Conservation (phyloP, 23 red algal species). For the Gracilaria gracilis region DNA sequence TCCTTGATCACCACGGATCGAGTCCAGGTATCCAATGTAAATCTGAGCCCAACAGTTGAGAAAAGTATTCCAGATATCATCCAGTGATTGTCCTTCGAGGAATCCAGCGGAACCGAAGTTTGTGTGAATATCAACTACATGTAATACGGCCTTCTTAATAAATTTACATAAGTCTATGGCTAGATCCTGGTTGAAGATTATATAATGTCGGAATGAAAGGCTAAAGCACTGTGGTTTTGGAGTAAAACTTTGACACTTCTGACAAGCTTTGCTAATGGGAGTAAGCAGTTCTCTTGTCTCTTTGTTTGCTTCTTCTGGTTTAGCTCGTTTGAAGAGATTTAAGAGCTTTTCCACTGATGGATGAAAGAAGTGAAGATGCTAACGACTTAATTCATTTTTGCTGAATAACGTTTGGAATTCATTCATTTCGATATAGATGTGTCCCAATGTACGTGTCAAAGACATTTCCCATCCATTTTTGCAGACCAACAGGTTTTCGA, state of each 20-base stretch:
- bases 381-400: background rate
- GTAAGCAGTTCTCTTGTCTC: background rate
- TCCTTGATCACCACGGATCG: slow-evolving; percentile 23
- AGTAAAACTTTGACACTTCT: slow-evolving; percentile 21
- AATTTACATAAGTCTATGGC: slow-evolving; percentile 14
- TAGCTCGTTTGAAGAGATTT: slow-evolving; percentile 14
- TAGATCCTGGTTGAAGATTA: slow-evolving; percentile 41
- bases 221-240: slow-evolving; percentile 18
- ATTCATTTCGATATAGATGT: background rate
- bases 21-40: slow-evolving; percentile 9
- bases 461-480: background rate
- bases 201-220: background rate
- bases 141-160: slow-evolving; percentile 32
- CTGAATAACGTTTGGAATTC: background rate
- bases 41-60: slow-evolving; percentile 43
- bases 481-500: no score
- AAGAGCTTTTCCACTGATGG: slow-evolving; percentile 27
- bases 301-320: slow-evolving; percentile 13
- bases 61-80: slow-evolving; percentile 48
- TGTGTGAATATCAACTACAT: slow-evolving; percentile 35
- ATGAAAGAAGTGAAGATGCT: slow-evolving; percentile 36
- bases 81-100: background rate
- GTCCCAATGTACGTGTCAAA: background rate
- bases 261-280: background rate
- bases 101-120: slow-evolving; percentile 32